These are phyloP conservation scores for Dactylonectria macrodidyma DNA, from an alignment of 2,329 filamentous ascomycete species.

Conservation along the genomic window DNA sequence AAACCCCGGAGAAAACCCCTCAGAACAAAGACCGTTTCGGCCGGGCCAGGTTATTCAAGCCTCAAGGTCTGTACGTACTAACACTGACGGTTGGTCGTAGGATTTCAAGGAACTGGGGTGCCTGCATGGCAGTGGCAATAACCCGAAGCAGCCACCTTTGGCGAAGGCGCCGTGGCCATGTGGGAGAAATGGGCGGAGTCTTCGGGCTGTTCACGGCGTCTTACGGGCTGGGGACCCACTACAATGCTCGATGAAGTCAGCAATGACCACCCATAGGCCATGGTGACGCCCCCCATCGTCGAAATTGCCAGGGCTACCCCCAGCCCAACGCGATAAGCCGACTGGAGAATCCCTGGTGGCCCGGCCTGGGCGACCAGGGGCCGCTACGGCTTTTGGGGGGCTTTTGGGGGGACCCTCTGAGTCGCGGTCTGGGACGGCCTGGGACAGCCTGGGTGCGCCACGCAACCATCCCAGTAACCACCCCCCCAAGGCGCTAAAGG, in stretches of 20 bases:
- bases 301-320: conserved; percentile 12
- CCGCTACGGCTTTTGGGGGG: conserved; percentile 1
- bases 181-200: conserved; percentile 41
- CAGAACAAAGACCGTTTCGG: conserved; percentile 44
- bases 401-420: background rate
- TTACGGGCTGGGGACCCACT: conserved; percentile 37
- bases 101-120: conserved; percentile 26
- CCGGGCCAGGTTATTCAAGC: conserved; percentile 29
- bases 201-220: conserved; percentile 38
- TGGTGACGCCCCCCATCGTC: background rate
- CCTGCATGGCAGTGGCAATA: conserved; percentile 25
- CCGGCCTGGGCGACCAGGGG: background rate
- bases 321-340: conserved; percentile 26
- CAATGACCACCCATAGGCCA: conserved; percentile 10
- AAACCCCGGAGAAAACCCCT: conserved; percentile 47
- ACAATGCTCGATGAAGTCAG: conserved; percentile 42
- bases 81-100: too few species aligned
- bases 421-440: background rate
- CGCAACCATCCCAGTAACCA: conserved; percentile 19
- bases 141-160: conserved; percentile 23
- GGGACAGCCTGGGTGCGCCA: conserved; percentile 10
- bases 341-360: conserved; percentile 44
- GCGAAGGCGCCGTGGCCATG: conserved; percentile 23
- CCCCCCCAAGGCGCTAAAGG: conserved; percentile 24
- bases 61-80: too few species aligned